phyloP scores from a whole-genome alignment of 179 eudicot species.

The Carnegiea gigantea region DNA sequence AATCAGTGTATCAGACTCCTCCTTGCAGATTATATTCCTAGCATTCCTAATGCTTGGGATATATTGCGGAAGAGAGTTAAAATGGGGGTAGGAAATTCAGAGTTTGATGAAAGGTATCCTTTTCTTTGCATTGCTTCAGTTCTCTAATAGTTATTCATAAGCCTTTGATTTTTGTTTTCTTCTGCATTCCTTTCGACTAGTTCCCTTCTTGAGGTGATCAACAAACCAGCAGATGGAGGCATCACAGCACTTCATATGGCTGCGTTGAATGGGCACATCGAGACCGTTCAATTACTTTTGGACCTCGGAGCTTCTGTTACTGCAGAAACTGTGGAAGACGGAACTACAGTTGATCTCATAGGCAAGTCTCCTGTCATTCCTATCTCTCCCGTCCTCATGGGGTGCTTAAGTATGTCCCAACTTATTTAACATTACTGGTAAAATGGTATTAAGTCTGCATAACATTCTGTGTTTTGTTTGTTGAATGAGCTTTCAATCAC shows the following conservation, averaged over 20 bases:
- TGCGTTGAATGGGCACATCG: constrained; percentile 82
- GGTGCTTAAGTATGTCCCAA: no score
- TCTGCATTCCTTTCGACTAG: constrained; percentile 35
- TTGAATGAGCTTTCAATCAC: no score
- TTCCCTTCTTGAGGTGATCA: constrained; percentile 61
- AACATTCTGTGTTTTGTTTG: neutral
- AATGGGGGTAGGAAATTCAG: constrained; percentile 41
- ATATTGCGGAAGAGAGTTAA: constrained; percentile 45
- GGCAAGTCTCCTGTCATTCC: constrained; percentile 36
- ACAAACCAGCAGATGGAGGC: constrained; percentile 95
- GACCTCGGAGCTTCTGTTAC: constrained; percentile 84
- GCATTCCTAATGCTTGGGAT: constrained; percentile 56
- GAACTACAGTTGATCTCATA: constrained; percentile 82
- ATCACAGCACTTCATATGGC: constrained; percentile 98
- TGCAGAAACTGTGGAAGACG: constrained; percentile 78
- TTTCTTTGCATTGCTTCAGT: neutral
- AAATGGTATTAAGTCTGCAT: neutral
- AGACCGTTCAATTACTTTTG: constrained; percentile 68
- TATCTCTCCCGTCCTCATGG: neutral
- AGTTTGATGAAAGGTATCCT: constrained; percentile 60
- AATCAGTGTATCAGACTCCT: constrained; percentile 82
- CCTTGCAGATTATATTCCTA: constrained; percentile 85
- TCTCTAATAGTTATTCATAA: neutral
- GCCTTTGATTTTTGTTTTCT: neutral
- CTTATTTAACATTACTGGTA: neutral